Percentiles rank a stretch among this genome's conserved stretches.
These are phyloP conservation scores for Annulohypoxylon nitens DNA, from an alignment of 495 filamentous ascomycete genomes.

Conservation along the genomic window DNA sequence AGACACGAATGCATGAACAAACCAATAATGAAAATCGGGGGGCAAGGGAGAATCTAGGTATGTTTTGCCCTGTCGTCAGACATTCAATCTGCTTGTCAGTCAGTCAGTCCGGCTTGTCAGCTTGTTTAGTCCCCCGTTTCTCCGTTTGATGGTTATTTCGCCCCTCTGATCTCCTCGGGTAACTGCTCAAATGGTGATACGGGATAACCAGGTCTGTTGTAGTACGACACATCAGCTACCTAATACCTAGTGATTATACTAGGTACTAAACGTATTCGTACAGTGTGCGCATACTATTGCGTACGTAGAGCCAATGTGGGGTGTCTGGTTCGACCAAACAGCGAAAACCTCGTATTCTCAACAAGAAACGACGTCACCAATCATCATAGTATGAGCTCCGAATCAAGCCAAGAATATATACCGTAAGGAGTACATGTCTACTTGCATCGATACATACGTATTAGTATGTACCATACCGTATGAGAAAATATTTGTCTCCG, in stretches of 20 bases:
- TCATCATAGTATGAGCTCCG: conserved; percentile 32
- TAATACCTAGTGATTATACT: too few relatives aligned
- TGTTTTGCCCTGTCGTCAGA: neutral
- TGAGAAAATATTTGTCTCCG: neutral
- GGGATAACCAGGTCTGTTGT: neutral
- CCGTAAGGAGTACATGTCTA: conserved; percentile 18
- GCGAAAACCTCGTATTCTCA: conserved; percentile 45
- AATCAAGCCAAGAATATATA: conserved; percentile 24
- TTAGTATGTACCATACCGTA: neutral
- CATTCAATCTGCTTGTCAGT: neutral
- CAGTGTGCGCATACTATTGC: neutral
- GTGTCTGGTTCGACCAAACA: conserved; percentile 29
- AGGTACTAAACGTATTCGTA: neutral
- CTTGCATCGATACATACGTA: neutral
- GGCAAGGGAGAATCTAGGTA: neutral
- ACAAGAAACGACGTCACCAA: conserved; percentile 43
- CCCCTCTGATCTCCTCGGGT: neutral
- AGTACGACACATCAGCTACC: conserved; percentile 1
- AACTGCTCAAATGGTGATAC: neutral
- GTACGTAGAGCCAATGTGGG: conserved; percentile 21
- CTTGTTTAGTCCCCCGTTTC: neutral
- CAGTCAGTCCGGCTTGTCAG: neutral
- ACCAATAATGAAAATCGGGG: conserved; percentile 1
- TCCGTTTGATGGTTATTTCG: neutral
- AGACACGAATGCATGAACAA: neutral